These are phyloP conservation scores for Aegilops tauschii DNA, from an alignment of 176 grass and related monocot species.

Conservation along the genomic window DNA sequence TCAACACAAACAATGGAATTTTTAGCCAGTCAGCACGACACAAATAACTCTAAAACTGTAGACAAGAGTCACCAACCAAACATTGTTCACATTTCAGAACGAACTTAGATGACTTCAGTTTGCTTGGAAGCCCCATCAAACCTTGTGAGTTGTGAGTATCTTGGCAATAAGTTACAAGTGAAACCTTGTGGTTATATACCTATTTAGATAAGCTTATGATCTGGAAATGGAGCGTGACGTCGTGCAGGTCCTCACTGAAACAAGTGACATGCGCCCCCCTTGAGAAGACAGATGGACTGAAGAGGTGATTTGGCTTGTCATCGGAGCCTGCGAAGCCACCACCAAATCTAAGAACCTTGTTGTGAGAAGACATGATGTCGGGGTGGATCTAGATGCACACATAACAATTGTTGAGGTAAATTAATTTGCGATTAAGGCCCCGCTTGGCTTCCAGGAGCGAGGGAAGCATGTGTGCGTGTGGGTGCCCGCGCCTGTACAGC, in stretches of 20 bases:
- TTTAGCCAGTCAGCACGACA: background rate
- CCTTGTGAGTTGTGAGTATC: background rate
- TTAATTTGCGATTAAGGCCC: background rate
- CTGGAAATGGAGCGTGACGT: slow-evolving; percentile 69
- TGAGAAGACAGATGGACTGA: slow-evolving; percentile 28
- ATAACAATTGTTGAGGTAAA: too few relatives aligned
- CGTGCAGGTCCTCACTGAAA: slow-evolving; percentile 86
- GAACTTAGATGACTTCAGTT: background rate
- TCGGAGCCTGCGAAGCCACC: background rate
- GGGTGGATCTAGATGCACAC: background rate
- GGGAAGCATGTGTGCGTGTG: too few relatives aligned
- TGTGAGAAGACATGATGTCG: slow-evolving; percentile 54
- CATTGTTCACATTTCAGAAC: background rate
- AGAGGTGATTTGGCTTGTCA: background rate
- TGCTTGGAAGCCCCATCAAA: background rate
- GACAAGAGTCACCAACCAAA: background rate
- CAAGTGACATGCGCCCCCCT: slow-evolving; percentile 44
- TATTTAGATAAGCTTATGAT: slow-evolving; percentile 77
- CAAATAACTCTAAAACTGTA: background rate
- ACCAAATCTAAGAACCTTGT: slow-evolving; percentile 41
- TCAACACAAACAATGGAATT: background rate
- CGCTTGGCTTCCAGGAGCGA: too few relatives aligned
- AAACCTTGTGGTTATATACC: slow-evolving; percentile 29
- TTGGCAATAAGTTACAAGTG: background rate
- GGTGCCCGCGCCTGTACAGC: too few relatives aligned